Evolutionary conservation across 345 rosid genomes (phyloP), one percentile per base, ranked within the genome.

Genomic region (Brassica juncea): DNA sequence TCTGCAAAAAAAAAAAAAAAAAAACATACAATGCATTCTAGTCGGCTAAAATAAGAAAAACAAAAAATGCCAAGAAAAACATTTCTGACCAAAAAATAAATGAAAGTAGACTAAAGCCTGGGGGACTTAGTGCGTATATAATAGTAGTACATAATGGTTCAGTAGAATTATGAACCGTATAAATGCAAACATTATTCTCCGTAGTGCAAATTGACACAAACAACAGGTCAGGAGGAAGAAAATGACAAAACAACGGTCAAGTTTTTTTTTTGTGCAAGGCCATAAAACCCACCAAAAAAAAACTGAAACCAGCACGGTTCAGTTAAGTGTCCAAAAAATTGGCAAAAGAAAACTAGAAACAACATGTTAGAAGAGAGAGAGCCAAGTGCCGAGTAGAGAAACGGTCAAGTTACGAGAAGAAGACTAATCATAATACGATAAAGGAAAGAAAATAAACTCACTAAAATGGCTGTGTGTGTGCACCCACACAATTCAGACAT

Each of bases 401-500:
- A 62, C 39, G 67, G 39, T n/a, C 67, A 62, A 14, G 39, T 62
- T 62, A 61, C 37, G 4, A 62, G 67, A 62, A 1, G 66, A 61
- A 2, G 65, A 1, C 65, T 27, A 11, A 27, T 31, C 65, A 60
- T 60, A 27, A 60, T 27, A 27, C 37, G 9, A 28, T 31, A 61
- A 14, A 12, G 44, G 5, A 47, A 47, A 14, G 6, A 47, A 47
- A 14, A 47, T 12, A 12, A 14, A 12, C 15, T 47, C 15, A 47
- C 54, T 14, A 47, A 2, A 47, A 14, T 47, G 54, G 15, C 15
- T 14, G 6, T 14, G 15, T 47, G 8, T 35, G 9, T 35, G 4
- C 54, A 47, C 54, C 5, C 54, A 4, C 6, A 47, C 54, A 47
- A 14, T 47, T 4, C 16, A 14, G 49, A 42, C 49, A 42, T 42